phyloP scores from a whole-genome alignment of 129 eudicot species.

The Flaveria ramosissima region DNA sequence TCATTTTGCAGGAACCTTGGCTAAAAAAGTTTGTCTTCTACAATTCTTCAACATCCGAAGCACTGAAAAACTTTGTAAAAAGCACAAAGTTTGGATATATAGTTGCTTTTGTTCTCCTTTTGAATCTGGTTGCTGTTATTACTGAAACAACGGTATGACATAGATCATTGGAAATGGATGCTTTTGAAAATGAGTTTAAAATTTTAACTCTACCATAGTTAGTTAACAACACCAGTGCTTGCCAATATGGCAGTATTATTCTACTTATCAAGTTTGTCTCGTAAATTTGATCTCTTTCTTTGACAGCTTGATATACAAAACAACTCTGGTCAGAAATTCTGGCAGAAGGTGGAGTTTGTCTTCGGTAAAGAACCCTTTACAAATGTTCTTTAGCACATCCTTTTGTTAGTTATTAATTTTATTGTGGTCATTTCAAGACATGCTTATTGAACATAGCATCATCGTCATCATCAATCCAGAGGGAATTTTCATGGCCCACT shows the following conservation, averaged over 20 bases:
- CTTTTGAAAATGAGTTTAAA: neutral
- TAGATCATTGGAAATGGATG: conserved; percentile 19
- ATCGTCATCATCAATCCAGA: conserved; percentile 2
- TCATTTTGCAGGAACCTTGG: conserved; percentile 57
- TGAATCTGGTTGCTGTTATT: conserved; percentile 78
- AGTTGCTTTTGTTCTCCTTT: conserved; percentile 58
- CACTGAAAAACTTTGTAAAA: conserved; percentile 59
- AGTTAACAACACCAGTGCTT: conserved; percentile 11
- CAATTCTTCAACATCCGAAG: conserved; percentile 51
- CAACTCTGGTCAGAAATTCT: conserved; percentile 70
- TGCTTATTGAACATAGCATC: conserved; percentile 2
- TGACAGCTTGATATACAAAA: conserved; percentile 88
- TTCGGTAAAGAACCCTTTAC: conserved; percentile 61
- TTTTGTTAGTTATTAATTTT: conserved; percentile 18
- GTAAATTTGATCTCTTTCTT: conserved; percentile 14
- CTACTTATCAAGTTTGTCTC: neutral
- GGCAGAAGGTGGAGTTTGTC: conserved; percentile 89
- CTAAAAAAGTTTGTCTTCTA: conserved; percentile 60
- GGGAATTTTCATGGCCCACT: conserved; percentile 4
- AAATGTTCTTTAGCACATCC: conserved; percentile 21
- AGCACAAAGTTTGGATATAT: conserved; percentile 61
- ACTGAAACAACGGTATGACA: conserved; percentile 81
- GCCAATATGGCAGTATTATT: conserved; percentile 26
- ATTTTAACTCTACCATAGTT: conserved; percentile 3
- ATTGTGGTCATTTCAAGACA: neutral